These are phyloP conservation scores for Crithidia expoeki DNA, from an alignment of 208 protist genomes.

Conservation along the genomic window DNA sequence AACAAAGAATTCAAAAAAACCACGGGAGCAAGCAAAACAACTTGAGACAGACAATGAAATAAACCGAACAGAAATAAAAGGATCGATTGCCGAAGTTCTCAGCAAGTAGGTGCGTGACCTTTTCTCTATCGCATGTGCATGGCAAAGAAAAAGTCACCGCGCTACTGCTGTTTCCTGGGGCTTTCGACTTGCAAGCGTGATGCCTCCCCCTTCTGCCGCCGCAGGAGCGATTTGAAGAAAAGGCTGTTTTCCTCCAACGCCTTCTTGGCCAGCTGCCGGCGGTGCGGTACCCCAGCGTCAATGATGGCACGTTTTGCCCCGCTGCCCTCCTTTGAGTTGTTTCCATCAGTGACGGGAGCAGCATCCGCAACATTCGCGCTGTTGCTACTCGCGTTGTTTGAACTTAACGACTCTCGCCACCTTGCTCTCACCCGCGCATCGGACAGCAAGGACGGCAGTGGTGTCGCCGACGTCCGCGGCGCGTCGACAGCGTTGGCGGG, in stretches of 20 bases:
- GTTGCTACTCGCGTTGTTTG: not conserved
- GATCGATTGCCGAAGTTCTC: no score
- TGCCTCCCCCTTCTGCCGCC: slow-evolving; percentile 2
- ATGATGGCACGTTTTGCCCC: slow-evolving; percentile 37
- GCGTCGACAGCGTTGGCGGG: slow-evolving; percentile 11
- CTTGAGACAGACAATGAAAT: not conserved
- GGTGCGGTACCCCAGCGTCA: slow-evolving; percentile 40
- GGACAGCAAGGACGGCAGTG: not conserved
- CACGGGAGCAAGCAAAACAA: not conserved
- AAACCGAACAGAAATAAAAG: no score
- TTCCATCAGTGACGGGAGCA: not conserved
- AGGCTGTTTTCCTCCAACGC: slow-evolving; percentile 77
- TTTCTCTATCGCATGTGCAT: no score
- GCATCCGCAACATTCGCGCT: not conserved
- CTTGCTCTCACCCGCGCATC: not conserved
- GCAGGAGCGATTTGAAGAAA: slow-evolving; percentile 38
- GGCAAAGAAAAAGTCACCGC: not conserved
- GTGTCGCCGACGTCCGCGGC: not conserved
- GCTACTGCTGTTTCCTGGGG: not conserved
- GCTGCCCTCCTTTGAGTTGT: not conserved
- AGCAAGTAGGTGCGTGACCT: no score
- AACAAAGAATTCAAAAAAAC: not conserved
- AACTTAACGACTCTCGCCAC: not conserved
- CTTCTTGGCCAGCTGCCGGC: slow-evolving; percentile 66
- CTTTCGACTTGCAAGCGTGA: not conserved